Conservation (phyloP, 2,329 filamentous ascomycete species). For the Diaporthe nobilis region DNA sequence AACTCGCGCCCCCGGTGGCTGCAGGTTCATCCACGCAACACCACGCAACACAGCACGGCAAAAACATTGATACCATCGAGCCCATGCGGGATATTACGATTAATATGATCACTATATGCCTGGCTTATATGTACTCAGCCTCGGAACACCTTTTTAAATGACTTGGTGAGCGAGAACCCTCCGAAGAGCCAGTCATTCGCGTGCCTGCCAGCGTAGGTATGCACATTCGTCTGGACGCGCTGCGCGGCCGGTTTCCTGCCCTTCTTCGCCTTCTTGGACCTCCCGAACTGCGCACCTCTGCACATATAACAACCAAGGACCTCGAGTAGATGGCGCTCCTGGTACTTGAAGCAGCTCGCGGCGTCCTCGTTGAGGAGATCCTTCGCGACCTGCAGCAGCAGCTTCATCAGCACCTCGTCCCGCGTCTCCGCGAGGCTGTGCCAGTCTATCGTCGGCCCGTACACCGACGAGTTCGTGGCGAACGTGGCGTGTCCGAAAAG, state of each 20-base stretch:
- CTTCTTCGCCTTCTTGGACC: slow-evolving; percentile 26
- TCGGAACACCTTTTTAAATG: slow-evolving; percentile 24
- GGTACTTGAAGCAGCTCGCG: slow-evolving; percentile 41
- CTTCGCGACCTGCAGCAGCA: slow-evolving; percentile 36
- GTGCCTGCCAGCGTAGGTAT: slow-evolving; percentile 40
- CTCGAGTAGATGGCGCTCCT: slow-evolving; percentile 44
- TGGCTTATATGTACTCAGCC: slow-evolving; percentile 13
- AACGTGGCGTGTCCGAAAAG: slow-evolving; percentile 24
- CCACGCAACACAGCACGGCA: not conserved
- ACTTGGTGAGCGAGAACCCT: slow-evolving; percentile 38
- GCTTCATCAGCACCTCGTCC: slow-evolving; percentile 29
- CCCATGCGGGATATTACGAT: slow-evolving; percentile 19
- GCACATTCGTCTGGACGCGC: slow-evolving; percentile 34
- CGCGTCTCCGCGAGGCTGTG: slow-evolving; percentile 32
- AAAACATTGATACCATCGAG: not conserved
- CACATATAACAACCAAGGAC: slow-evolving; percentile 44
- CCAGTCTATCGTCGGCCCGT: slow-evolving; percentile 40
- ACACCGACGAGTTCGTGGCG: not conserved
- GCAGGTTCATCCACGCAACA: not conserved
- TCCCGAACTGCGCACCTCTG: slow-evolving; percentile 49
- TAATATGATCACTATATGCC: slow-evolving; percentile 12
- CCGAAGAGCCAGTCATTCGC: slow-evolving; percentile 40
- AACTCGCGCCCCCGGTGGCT: not conserved
- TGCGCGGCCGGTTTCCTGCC: slow-evolving; percentile 1
- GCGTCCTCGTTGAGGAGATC: slow-evolving; percentile 41